A percentile compares a stretch with the other conserved stretches of the same genome.
Conservation (phyloP, 1,139 yeast species). For the Geotrichum australiense region DNA sequence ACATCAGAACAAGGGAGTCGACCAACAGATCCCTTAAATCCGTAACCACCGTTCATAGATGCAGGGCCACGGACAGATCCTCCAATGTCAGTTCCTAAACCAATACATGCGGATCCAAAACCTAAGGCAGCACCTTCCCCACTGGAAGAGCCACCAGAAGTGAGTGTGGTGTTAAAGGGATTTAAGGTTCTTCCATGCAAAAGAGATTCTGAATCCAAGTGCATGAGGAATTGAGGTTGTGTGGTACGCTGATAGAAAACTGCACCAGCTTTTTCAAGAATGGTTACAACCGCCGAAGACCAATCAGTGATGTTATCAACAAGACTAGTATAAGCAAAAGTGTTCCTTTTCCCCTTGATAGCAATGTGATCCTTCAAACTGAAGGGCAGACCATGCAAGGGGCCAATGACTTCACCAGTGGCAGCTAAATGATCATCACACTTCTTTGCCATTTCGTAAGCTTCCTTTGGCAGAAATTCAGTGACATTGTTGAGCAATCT, state of each 20-base stretch:
- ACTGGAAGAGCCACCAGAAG: slow-evolving; percentile 55
- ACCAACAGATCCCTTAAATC: slow-evolving; percentile 44
- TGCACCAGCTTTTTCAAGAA: slow-evolving; percentile 44
- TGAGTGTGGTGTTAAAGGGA: slow-evolving; percentile 40
- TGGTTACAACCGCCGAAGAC: slow-evolving; percentile 35
- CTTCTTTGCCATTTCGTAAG: slow-evolving; percentile 37
- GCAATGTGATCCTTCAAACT: slow-evolving; percentile 47
- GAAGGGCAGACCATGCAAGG: slow-evolving; percentile 48
- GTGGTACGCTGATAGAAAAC: slow-evolving; percentile 51
- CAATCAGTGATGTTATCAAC: slow-evolving; percentile 29
- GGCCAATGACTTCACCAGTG: slow-evolving; percentile 41
- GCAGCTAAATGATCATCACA: slow-evolving; percentile 38
- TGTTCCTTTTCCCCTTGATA: slow-evolving; percentile 40
- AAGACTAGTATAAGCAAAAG: slow-evolving; percentile 38
- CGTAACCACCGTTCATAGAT: slow-evolving; percentile 47
- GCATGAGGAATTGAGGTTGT: slow-evolving; percentile 53
- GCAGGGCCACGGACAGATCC: slow-evolving; percentile 57
- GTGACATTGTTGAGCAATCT: slow-evolving; percentile 41
- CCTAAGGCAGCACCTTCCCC: slow-evolving; percentile 58
- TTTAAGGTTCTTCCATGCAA: slow-evolving; percentile 45
- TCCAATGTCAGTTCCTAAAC: slow-evolving; percentile 60
- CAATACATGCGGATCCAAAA: slow-evolving; percentile 43
- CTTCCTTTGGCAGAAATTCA: slow-evolving; percentile 32
- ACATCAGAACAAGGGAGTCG: slow-evolving; percentile 40
- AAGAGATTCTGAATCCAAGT: slow-evolving; percentile 42